phyloP scores from a whole-genome alignment of 192 early-diverging fungal genomes.

The Umbelopsis vinacea region DNA sequence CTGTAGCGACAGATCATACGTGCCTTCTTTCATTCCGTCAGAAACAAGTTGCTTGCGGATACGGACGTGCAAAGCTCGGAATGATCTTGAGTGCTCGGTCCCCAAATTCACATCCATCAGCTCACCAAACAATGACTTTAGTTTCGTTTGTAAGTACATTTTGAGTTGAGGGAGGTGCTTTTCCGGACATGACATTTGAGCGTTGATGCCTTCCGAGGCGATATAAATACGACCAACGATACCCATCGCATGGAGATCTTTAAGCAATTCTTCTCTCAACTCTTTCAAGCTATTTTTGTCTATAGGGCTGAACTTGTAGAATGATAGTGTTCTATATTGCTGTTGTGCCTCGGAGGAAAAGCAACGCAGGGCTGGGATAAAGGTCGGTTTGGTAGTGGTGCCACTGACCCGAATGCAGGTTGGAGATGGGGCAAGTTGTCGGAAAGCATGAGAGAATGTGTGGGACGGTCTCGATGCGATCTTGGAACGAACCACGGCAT shows the following conservation, averaged over 20 bases:
- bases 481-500: background rate
- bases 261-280: slow-evolving; percentile 47
- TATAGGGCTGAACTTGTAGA: slow-evolving; percentile 55
- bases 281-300: slow-evolving; percentile 26
- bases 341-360: background rate
- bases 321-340: slow-evolving; percentile 52
- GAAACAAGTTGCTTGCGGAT: slow-evolving; percentile 67
- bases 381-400: background rate
- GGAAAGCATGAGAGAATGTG: no score
- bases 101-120: slow-evolving; percentile 67
- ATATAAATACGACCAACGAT: slow-evolving; percentile 79
- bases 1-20: slow-evolving; percentile 61
- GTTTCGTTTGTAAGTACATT: slow-evolving; percentile 50
- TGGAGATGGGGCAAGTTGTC: no score
- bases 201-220: slow-evolving; percentile 76
- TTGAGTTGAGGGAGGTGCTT: slow-evolving; percentile 52
- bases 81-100: slow-evolving; percentile 63
- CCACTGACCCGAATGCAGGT: background rate
- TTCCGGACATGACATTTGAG: slow-evolving; percentile 73
- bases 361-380: background rate
- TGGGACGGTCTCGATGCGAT: background rate
- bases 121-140: slow-evolving; percentile 35
- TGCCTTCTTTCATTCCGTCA: slow-evolving; percentile 52
- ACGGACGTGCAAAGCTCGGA: slow-evolving; percentile 72
- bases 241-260: slow-evolving; percentile 48